phyloP scores from a whole-genome alignment of 2,329 filamentous ascomycete species.

The Torrubiella hemipterigena region DNA sequence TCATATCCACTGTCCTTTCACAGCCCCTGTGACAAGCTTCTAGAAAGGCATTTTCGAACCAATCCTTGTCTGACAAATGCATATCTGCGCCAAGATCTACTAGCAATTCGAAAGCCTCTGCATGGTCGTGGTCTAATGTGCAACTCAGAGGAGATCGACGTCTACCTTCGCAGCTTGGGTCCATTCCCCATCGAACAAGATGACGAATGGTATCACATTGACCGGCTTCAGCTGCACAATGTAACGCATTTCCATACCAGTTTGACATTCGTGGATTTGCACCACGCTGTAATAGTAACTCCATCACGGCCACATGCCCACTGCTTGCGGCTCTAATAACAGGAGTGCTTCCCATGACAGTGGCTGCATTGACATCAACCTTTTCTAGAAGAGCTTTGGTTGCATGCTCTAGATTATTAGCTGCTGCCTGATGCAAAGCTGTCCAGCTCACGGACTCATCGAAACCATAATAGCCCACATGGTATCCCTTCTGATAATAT shows the following conservation, averaged over 20 bases:
- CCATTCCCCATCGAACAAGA: constrained; percentile 5
- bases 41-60: neutral
- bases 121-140: neutral
- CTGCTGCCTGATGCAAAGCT: constrained; percentile 6
- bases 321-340: constrained; percentile 1
- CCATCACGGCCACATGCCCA: neutral
- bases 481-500: constrained; percentile 1
- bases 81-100: neutral
- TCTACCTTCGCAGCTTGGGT: neutral
- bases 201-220: constrained; percentile 2
- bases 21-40: neutral
- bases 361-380: neutral
- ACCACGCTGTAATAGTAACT: constrained; percentile 5
- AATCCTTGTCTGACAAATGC: neutral
- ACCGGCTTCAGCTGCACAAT: constrained; percentile 6
- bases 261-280: constrained; percentile 7
- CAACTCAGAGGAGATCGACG: neutral
- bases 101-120: neutral
- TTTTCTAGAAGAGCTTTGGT: neutral
- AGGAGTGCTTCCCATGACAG: constrained; percentile 1
- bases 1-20: constrained; percentile 1
- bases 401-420: constrained; percentile 1
- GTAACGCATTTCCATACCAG: constrained; percentile 10
- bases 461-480: constrained; percentile 3
- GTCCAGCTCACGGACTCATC: constrained; percentile 7